phyloP scores from a whole-genome alignment of 1,284 basidiomycete species.

The Marasmius fiardii region DNA sequence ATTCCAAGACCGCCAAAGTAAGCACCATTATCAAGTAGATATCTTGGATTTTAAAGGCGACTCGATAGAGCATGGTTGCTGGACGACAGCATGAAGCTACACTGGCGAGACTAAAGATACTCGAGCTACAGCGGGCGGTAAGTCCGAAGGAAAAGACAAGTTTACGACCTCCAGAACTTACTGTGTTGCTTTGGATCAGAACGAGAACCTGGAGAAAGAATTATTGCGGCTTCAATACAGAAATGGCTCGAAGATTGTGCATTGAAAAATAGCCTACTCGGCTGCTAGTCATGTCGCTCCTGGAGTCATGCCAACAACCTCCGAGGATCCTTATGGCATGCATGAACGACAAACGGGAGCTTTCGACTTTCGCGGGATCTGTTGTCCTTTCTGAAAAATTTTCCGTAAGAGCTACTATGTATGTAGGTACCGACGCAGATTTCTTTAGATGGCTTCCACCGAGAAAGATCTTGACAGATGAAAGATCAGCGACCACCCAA shows the following conservation, averaged over 20 bases:
- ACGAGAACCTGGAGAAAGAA: conserved; percentile 21
- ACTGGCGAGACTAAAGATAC: conserved; percentile 52
- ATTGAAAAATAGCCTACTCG: not conserved
- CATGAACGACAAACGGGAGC: not conserved
- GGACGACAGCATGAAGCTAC: conserved; percentile 63
- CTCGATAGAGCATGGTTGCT: conserved; percentile 62
- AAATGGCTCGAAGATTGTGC: not conserved
- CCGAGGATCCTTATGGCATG: not conserved
- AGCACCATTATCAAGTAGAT: not conserved
- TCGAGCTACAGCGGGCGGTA: conserved; percentile 66
- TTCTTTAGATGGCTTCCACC: too few relatives aligned
- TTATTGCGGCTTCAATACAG: conserved; percentile 4
- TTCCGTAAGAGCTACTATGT: too few relatives aligned
- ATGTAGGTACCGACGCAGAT: too few relatives aligned
- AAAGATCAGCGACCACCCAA: too few relatives aligned
- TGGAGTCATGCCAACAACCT: not conserved
- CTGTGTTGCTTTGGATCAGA: conserved; percentile 16
- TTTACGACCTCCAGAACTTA: not conserved
- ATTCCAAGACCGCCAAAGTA: conserved; percentile 72
- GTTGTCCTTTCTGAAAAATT: too few relatives aligned
- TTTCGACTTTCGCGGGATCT: too few relatives aligned
- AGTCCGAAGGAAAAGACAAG: conserved; percentile 18
- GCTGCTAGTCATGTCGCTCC: not conserved
- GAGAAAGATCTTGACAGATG: too few relatives aligned
- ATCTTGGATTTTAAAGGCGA: not conserved